phyloP scores from a whole-genome alignment of 2,329 filamentous ascomycete species.

The Epichloe bromicola region DNA sequence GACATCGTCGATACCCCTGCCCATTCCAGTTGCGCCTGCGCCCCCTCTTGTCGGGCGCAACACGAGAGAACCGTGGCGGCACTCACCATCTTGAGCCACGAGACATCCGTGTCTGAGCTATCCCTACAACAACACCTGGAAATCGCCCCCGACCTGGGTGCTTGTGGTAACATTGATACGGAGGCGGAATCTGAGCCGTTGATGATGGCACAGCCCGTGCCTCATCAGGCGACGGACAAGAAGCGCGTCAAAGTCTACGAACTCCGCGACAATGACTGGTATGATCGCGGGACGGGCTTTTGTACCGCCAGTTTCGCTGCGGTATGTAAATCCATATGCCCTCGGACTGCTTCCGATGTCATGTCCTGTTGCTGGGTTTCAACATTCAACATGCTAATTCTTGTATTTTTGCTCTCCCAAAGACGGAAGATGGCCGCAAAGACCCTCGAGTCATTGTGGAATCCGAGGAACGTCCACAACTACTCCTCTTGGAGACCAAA shows the following conservation, averaged over 20 bases:
- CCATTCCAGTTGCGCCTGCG: slow-evolving; percentile 5
- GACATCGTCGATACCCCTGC: not conserved
- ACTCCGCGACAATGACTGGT: slow-evolving; percentile 98
- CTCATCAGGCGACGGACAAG: slow-evolving; percentile 53
- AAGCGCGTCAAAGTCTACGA: slow-evolving; percentile 97
- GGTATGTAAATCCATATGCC: slow-evolving; percentile 38
- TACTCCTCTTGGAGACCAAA: slow-evolving; percentile 74
- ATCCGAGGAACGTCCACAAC: slow-evolving; percentile 80
- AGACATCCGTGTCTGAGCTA: slow-evolving; percentile 36
- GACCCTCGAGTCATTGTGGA: slow-evolving; percentile 83
- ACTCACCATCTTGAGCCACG: slow-evolving; percentile 41
- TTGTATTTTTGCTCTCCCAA: slow-evolving; percentile 4
- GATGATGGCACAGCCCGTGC: slow-evolving; percentile 62
- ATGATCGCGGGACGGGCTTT: slow-evolving; percentile 91
- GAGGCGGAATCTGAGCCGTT: slow-evolving; percentile 46
- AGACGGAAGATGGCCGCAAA: slow-evolving; percentile 52
- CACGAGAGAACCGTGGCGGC: slow-evolving; percentile 37
- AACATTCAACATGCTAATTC: not conserved
- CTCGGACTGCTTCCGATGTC: not conserved
- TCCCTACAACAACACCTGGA: slow-evolving; percentile 49
- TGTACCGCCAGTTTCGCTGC: slow-evolving; percentile 66
- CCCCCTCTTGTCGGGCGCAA: slow-evolving; percentile 13
- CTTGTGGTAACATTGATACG: slow-evolving; percentile 33
- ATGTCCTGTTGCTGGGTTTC: not conserved
- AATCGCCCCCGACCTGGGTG: slow-evolving; percentile 38